These are phyloP conservation scores for Populus ilicifolia DNA, from an alignment of 345 rosid genomes.

Conservation along the genomic window DNA sequence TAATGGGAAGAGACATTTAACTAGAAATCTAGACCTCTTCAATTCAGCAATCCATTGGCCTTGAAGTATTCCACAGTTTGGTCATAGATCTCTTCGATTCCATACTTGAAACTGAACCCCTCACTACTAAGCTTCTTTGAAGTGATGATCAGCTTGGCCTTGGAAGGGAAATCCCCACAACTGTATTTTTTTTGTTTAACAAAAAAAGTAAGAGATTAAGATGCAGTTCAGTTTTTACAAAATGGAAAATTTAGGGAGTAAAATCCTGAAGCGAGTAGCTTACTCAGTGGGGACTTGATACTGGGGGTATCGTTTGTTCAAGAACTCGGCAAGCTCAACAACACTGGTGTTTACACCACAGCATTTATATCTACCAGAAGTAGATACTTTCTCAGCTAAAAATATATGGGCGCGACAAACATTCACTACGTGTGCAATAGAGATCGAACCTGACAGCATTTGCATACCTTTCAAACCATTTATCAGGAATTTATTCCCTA, in stretches of 20 bases:
- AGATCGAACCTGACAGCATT: constrained; percentile 78
- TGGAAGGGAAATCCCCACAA: constrained; percentile 58
- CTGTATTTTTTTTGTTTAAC: constrained; percentile 30
- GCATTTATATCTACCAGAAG: constrained; percentile 77
- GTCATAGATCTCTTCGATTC: constrained; percentile 71
- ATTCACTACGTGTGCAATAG: constrained; percentile 72
- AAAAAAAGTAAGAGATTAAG: neutral
- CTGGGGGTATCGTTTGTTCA: constrained; percentile 57
- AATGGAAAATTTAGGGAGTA: neutral
- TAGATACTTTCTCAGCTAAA: constrained; percentile 72
- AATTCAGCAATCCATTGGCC: constrained; percentile 44
- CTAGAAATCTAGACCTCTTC: constrained; percentile 18
- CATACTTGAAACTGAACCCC: constrained; percentile 68
- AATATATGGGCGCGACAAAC: constrained; percentile 78
- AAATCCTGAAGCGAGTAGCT: constrained; percentile 6
- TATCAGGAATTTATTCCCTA: constrained; percentile 63
- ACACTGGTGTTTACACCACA: constrained; percentile 62
- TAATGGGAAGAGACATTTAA: neutral
- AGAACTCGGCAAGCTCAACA: constrained; percentile 60
- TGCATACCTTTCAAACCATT: constrained; percentile 75
- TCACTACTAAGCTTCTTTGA: constrained; percentile 64
- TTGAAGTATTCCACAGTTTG: constrained; percentile 52
- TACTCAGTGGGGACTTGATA: constrained; percentile 67
- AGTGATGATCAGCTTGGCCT: constrained; percentile 55
- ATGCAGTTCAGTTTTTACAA: too few species aligned